phyloP scores from a whole-genome alignment of 352 stramenopile genomes.

The Pythium dissotocum region DNA sequence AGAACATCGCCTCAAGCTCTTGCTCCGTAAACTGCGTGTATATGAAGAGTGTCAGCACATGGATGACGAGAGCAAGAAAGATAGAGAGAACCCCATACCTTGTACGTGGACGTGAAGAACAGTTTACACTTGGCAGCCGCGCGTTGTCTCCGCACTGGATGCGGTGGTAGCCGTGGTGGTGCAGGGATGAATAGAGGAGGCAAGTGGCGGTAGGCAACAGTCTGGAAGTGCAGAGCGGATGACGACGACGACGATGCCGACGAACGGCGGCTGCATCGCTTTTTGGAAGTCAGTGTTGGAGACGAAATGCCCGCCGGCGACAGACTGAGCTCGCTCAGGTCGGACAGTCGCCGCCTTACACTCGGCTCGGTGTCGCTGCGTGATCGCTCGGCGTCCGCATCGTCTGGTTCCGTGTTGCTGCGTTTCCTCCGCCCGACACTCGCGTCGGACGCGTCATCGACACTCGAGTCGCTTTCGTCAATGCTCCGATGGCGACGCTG shows the following conservation, averaged over 20 bases:
- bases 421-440: conserved; percentile 59
- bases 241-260: conserved; percentile 16
- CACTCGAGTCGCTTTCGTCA: conserved; percentile 63
- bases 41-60: background rate
- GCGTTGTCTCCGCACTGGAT: background rate
- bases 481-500: conserved; percentile 45
- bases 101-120: conserved; percentile 75
- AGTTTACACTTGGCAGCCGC: conserved; percentile 34
- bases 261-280: conserved; percentile 23
- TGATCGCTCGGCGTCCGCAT: background rate
- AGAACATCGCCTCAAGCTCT: conserved; percentile 83
- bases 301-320: conserved; percentile 24
- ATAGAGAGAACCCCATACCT: conserved; percentile 32
- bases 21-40: conserved; percentile 65
- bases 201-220: background rate
- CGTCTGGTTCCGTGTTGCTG: conserved; percentile 50
- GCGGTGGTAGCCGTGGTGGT: background rate
- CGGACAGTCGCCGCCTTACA: conserved; percentile 24
- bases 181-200: conserved; percentile 15
- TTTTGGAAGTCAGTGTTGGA: conserved; percentile 19
- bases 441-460: conserved; percentile 53
- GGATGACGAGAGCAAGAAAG: background rate
- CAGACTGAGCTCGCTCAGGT: conserved; percentile 30
- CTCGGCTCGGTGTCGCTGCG: background rate
- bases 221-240: background rate